Percentiles rank a stretch among this genome's conserved stretches.
Conservation (phyloP, 768 basidiomycete species). For the Gelatoporia subvermispora region DNA sequence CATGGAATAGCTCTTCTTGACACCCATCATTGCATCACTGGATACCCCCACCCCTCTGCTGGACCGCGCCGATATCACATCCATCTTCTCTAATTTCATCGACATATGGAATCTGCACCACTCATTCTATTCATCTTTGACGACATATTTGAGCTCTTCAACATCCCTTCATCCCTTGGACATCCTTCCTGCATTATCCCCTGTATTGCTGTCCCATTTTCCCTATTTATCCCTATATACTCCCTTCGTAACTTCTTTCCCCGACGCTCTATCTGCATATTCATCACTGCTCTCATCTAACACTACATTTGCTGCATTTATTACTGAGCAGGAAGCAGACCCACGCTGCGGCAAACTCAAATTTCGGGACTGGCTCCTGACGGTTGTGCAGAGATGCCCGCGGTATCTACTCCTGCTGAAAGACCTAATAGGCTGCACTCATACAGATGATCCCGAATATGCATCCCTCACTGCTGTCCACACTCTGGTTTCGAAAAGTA, state of each 20-base stretch:
- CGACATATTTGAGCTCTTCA: slow-evolving; percentile 35
- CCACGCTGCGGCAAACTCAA: slow-evolving; percentile 69
- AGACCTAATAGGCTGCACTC: slow-evolving; percentile 70
- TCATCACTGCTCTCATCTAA: slow-evolving; percentile 51
- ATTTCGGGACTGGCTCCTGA: slow-evolving; percentile 80
- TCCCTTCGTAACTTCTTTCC: slow-evolving; percentile 79
- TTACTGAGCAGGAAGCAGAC: slow-evolving; percentile 62
- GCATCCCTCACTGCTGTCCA: slow-evolving; percentile 54
- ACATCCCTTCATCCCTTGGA: slow-evolving; percentile 16
- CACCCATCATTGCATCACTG: slow-evolving; percentile 71
- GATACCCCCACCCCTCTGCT: slow-evolving; percentile 67
- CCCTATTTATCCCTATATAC: slow-evolving; percentile 86
- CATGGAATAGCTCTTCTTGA: slow-evolving; percentile 67
- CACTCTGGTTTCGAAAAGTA: slow-evolving; percentile 72
- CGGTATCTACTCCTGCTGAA: slow-evolving; percentile 80
- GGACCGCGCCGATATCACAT: slow-evolving; percentile 60
- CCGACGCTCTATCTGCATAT: slow-evolving; percentile 57
- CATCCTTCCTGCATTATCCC: slow-evolving; percentile 43
- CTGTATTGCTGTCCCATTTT: slow-evolving; percentile 72
- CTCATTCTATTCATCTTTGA: slow-evolving; percentile 62
- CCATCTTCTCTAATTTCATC: slow-evolving; percentile 83
- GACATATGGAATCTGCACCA: slow-evolving; percentile 90
- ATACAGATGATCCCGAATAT: slow-evolving; percentile 63
- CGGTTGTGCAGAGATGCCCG: slow-evolving; percentile 84
- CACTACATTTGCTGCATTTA: slow-evolving; percentile 55